These are phyloP conservation scores for Rubia peregrina DNA, from an alignment of 305 asterid species.

Conservation along the genomic window DNA sequence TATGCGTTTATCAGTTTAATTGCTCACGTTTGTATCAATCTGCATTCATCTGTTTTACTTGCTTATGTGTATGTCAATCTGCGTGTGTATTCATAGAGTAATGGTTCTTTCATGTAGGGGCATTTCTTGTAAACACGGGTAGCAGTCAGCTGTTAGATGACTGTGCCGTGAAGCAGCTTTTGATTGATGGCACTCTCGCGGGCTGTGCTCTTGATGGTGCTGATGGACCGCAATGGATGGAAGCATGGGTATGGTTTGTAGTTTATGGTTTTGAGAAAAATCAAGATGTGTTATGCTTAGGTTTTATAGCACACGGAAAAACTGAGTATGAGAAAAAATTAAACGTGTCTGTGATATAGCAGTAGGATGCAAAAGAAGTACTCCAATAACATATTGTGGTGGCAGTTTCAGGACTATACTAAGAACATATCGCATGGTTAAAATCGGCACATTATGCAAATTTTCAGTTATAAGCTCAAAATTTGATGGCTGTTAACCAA, in stretches of 20 bases:
- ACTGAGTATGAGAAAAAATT: background rate
- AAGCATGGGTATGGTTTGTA: conserved; percentile 99
- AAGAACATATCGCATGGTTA: background rate
- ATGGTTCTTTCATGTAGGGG: conserved; percentile 52
- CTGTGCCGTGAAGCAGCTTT: conserved; percentile 96
- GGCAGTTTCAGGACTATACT: background rate
- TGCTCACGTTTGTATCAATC: conserved; percentile 6
- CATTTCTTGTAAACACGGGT: conserved; percentile 95
- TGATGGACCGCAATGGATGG: conserved; percentile 99
- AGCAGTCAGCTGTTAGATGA: conserved; percentile 97
- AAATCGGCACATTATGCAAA: background rate
- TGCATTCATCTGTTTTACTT: background rate
- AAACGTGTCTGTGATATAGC: background rate
- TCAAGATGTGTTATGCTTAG: conserved; percentile 4
- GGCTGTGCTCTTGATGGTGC: conserved; percentile 99
- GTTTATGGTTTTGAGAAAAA: conserved; percentile 37
- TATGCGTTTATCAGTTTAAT: background rate
- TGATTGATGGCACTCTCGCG: conserved; percentile 92
- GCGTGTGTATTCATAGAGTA: conserved; percentile 22
- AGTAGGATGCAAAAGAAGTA: background rate
- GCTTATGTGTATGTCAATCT: conserved; percentile 7
- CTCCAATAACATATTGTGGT: background rate
- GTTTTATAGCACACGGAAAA: background rate
- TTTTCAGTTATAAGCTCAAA: background rate
- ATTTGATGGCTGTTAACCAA: background rate